Base-by-base conservation (phyloP, 2,329 filamentous ascomycete species). In the Pseudomassariella vexata region DNA sequence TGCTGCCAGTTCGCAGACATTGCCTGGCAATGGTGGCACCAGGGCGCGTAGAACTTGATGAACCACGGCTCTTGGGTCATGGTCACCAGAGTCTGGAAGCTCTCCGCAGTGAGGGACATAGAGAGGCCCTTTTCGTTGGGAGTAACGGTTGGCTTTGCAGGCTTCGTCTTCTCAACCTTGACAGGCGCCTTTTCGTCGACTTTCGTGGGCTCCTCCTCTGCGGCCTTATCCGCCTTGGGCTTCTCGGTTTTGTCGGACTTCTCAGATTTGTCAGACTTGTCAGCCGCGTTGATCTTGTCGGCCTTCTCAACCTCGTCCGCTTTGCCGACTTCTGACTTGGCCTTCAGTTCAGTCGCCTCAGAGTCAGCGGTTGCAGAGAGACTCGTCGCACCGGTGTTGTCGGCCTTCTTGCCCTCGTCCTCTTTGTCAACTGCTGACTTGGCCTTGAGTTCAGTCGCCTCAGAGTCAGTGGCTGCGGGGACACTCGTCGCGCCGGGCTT, bases 1-100 rank as follows among this genome's bases (percentile, higher is more conserved):
- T 90, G 84, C 40, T 79, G 68, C 92, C 92, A 98, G 42, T 79
- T 88, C 3, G 92, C 85, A 21, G 84, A 86, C 72, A 98, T 79
- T 22, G 85, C 85, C 62, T 95, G 85, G 60, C 94, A 98, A 61
- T 98, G 92, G 46, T 81, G 79, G 58, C 92, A 98, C 92, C 90
- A 96, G 5, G 92, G 94, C 12, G 87, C 89, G 56, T 95, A 96
- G 57, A 98, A 96, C 60, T 98, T 98, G 69, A 98, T 79, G 53
- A 98, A 95, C 92, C 92, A 98, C 5, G 89, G 82, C 41, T 96
- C 88, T 42, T 85, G 78, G 0, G 87, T 88, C 55, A 81, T 84
- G 3, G 87, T 94, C 28, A 98, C 89, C 22, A 82, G 67, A 36
- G 76, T 79, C 55, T 94, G 82, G 65, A 98, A 98, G 41, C 70